Conservation (phyloP, 805 yeast species). For the Schwanniomyces polymorphus region DNA sequence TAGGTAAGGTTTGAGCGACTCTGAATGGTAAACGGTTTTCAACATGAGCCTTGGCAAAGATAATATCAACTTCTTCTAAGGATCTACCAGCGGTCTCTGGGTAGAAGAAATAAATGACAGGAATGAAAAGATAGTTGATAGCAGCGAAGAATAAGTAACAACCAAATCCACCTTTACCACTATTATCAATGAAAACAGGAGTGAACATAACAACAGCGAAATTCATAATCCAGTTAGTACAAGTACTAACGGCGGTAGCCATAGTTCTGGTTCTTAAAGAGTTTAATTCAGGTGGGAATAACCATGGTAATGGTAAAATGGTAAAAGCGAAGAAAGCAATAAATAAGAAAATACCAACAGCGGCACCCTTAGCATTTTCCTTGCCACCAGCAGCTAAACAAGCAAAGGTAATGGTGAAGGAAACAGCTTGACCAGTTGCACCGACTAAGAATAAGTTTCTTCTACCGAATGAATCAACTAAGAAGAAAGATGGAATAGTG, state of each 20-base stretch:
- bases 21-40: slow-evolving; percentile 55
- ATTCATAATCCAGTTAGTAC: slow-evolving; percentile 37
- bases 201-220: slow-evolving; percentile 40
- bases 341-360: slow-evolving; percentile 36
- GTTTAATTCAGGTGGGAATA: slow-evolving; percentile 35
- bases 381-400: slow-evolving; percentile 14
- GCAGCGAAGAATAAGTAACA: slow-evolving; percentile 22
- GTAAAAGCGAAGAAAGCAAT: slow-evolving; percentile 31
- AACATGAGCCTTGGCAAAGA: slow-evolving; percentile 51
- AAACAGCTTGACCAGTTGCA: slow-evolving; percentile 28
- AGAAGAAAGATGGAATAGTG: slow-evolving; percentile 33
- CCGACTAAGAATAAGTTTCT: slow-evolving; percentile 34
- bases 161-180: slow-evolving; percentile 24
- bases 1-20: slow-evolving; percentile 59
- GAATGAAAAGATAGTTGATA: slow-evolving; percentile 28
- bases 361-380: slow-evolving; percentile 18
- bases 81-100: slow-evolving; percentile 79
- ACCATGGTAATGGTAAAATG: slow-evolving; percentile 37
- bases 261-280: slow-evolving; percentile 38
- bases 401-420: slow-evolving; percentile 25
- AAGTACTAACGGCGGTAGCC: slow-evolving; percentile 34
- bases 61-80: slow-evolving; percentile 66
- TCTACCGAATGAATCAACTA: slow-evolving; percentile 35
- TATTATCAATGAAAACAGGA: slow-evolving; percentile 26
- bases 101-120: slow-evolving; percentile 56